Conservation (phyloP, 345 rosid genomes). For the Corchorus olitorius region DNA sequence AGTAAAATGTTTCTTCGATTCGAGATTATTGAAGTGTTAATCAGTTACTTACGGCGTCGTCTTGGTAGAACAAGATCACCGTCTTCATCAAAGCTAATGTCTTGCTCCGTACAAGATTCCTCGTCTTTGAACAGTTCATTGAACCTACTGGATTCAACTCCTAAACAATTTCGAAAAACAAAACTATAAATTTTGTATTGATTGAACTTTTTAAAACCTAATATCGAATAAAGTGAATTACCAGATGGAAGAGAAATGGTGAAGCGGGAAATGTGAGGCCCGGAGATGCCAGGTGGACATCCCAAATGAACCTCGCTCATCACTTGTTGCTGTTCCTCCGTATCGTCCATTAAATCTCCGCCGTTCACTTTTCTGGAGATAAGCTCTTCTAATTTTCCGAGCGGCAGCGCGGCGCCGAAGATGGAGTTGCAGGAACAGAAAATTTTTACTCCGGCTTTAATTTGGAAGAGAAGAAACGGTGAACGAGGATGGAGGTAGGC, state of each 20-base stretch:
- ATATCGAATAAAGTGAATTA: constrained; percentile 20
- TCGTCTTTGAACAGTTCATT: constrained; percentile 34
- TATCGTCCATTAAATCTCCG: constrained; percentile 17
- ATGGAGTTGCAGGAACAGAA: background rate
- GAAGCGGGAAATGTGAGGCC: constrained; percentile 68
- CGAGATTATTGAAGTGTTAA: background rate
- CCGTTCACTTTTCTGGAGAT: constrained; percentile 24
- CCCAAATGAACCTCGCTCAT: constrained; percentile 92
- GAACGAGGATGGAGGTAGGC: background rate
- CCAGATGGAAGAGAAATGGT: constrained; percentile 55
- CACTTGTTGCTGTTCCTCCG: constrained; percentile 42
- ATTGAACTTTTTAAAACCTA: background rate
- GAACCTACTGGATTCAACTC: constrained; percentile 35
- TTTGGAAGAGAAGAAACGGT: background rate
- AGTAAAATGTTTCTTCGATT: background rate
- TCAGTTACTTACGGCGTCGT: constrained; percentile 45
- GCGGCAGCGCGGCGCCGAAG: background rate
- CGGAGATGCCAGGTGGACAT: constrained; percentile 62
- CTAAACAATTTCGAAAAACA: constrained; percentile 26
- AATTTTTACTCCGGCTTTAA: background rate
- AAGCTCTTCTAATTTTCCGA: background rate
- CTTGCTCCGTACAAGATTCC: constrained; percentile 17
- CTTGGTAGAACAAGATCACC: constrained; percentile 83
- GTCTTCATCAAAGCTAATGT: constrained; percentile 60
- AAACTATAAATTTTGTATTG: background rate